These are phyloP conservation scores for Penicillium crustosum DNA, from an alignment of 2,329 filamentous ascomycete genomes.

Conservation along the genomic window DNA sequence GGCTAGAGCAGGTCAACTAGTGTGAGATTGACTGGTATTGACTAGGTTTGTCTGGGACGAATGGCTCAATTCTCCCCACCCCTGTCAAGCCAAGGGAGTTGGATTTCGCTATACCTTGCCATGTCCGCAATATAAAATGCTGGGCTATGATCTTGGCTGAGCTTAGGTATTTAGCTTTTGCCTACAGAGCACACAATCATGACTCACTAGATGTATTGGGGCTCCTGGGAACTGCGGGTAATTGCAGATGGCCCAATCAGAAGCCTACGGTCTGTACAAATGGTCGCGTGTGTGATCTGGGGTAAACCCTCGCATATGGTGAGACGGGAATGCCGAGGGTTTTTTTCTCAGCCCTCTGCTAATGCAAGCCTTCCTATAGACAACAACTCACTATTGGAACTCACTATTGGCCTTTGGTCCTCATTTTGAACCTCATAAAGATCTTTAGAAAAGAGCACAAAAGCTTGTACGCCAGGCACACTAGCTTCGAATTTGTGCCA, in stretches of 20 bases:
- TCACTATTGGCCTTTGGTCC: neutral
- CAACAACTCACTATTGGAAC: neutral
- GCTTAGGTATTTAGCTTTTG: conserved; percentile 7
- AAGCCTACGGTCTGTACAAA: neutral
- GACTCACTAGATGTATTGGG: neutral
- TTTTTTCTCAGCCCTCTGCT: neutral
- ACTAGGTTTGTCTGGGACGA: neutral
- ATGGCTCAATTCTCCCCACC: neutral
- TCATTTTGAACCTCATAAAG: too few species aligned
- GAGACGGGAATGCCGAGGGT: neutral
- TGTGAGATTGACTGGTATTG: neutral
- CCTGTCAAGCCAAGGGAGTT: conserved; percentile 28
- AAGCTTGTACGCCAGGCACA: neutral
- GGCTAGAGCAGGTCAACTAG: neutral
- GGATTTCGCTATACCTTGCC: conserved; percentile 31
- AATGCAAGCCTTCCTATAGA: neutral
- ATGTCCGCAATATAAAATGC: conserved; percentile 20
- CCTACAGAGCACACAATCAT: neutral
- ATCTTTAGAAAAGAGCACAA: too few species aligned
- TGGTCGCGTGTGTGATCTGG: neutral
- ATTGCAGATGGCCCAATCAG: neutral
- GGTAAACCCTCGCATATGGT: neutral
- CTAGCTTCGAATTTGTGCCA: neutral
- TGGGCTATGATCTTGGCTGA: conserved; percentile 18
- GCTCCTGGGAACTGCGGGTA: neutral